Base-by-base conservation (phyloP, 1,284 basidiomycete species). In the Gomphus sp. region DNA sequence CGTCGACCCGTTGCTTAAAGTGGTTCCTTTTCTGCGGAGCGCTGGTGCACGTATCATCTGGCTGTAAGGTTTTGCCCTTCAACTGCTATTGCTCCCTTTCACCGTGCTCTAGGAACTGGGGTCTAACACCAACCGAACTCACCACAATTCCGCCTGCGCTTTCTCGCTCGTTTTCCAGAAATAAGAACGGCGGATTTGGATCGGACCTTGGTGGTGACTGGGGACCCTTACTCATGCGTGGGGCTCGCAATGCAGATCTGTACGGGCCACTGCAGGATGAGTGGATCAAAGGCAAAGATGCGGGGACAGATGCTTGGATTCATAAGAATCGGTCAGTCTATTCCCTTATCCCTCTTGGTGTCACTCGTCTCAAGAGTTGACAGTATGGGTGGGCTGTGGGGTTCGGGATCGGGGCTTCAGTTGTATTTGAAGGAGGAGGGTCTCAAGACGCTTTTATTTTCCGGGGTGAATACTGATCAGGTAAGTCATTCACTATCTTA, bases 381-480 rank as follows among this genome's bases (percentile, higher is more conserved):
- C 52, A 85, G 84, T 58, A 85, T 86, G 80, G 85, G 84, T 64
- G 84, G 78, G 12, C 66, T 87, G 22, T 86, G 82, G 82, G 83
- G 82, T 11, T 76, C 77, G 55, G 82, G 84, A 64, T 77, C 75
- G 28, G 74, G 78, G 12, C 69, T 87, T 59, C 82, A 85, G 64
- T 67, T 84, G 31, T 85, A 81, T 64, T 74, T 87, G 41, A 72
- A 80, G 63, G 80, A 85, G 67, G 76, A 82, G 58, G 83, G 83
- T 33, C 78, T 87, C 59, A 80, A 73, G 16, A 84, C 82, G 5
- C 70, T 86, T 47, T 71, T 87, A 62, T 80, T 87, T 60, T 76
- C 80, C 49, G 85, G 84, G 18, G 84, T 87, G 12, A 87, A 86
- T 66, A 73, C 84, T 11, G 84, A 86, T 65, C 84, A 86, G 77